Percentiles rank a stretch among this genome's conserved stretches.
These are phyloP conservation scores for Thermothelomyces thermophilus DNA, from an alignment of 2,329 filamentous ascomycete genomes.

Conservation along the genomic window DNA sequence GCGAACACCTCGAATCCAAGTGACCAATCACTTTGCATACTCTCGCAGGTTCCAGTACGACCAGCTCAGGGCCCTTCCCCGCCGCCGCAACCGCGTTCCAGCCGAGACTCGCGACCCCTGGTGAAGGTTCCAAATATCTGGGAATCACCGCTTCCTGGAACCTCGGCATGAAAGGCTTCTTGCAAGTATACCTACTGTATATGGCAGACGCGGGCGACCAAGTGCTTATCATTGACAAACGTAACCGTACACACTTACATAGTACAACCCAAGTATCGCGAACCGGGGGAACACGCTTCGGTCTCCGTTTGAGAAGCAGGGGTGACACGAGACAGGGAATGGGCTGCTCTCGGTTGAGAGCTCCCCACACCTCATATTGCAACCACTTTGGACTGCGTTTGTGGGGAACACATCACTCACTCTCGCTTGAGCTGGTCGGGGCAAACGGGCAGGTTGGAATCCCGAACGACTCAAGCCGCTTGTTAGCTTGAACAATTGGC, in stretches of 20 bases:
- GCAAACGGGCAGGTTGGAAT: not conserved
- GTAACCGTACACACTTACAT: too few relatives aligned
- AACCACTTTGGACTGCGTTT: slow-evolving; percentile 8
- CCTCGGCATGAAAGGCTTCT: not conserved
- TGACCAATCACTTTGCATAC: too few relatives aligned
- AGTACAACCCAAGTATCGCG: slow-evolving; percentile 7
- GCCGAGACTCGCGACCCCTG: not conserved
- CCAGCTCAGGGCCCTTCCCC: too few relatives aligned
- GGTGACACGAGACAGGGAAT: slow-evolving; percentile 7
- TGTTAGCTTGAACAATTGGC: too few relatives aligned
- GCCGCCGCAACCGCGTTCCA: too few relatives aligned
- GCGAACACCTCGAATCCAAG: too few relatives aligned
- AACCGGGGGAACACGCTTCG: slow-evolving; percentile 1
- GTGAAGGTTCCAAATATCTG: too few relatives aligned
- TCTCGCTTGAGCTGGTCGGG: not conserved
- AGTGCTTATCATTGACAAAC: too few relatives aligned
- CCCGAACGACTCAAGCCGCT: too few relatives aligned
- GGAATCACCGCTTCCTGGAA: not conserved
- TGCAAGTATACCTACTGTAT: too few relatives aligned
- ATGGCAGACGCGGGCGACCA: too few relatives aligned
- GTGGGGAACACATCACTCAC: slow-evolving; percentile 5
- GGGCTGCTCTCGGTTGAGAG: slow-evolving; percentile 2
- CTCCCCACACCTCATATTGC: slow-evolving; percentile 15
- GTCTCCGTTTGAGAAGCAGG: not conserved
- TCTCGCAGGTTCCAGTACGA: too few relatives aligned